A percentile compares a stretch with the other conserved stretches of the same genome.
Conservation (phyloP, 768 basidiomycete genomes). For the Suillus subalutaceus region DNA sequence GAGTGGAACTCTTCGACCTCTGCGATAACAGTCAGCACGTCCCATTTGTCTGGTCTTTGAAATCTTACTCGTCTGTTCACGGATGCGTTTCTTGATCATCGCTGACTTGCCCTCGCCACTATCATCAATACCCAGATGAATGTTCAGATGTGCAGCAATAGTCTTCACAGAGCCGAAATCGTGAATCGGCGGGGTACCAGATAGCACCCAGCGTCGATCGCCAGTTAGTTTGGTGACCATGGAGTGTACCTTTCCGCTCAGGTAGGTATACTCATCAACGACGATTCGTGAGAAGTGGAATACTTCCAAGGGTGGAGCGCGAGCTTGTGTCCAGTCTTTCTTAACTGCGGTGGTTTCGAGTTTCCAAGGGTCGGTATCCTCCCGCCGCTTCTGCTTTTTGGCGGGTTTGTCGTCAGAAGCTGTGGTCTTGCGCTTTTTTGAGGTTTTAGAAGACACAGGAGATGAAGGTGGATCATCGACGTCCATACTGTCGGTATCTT, state of each 20-base stretch:
- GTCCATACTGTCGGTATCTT: conserved; percentile 55
- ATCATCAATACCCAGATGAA: conserved; percentile 93
- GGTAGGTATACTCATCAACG: conserved; percentile 94
- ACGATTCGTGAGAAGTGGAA: conserved; percentile 91
- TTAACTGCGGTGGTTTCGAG: conserved; percentile 62
- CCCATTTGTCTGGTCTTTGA: conserved; percentile 4
- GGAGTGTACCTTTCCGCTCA: conserved; percentile 77
- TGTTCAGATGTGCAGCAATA: conserved; percentile 82
- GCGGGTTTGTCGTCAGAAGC: conserved; percentile 35
- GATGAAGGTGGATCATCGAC: conserved; percentile 50
- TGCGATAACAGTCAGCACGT: conserved; percentile 36
- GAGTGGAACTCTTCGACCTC: conserved; percentile 94
- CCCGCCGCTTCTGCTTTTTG: conserved; percentile 65
- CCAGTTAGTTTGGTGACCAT: conserved; percentile 78
- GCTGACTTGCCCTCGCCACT: conserved; percentile 78
- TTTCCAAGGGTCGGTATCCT: conserved; percentile 77
- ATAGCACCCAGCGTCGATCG: conserved; percentile 91
- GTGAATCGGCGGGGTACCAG: conserved; percentile 91
- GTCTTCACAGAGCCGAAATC: conserved; percentile 91
- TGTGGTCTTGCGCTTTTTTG: conserved; percentile 48
- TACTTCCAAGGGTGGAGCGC: conserved; percentile 85
- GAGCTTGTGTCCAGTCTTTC: conserved; percentile 78
- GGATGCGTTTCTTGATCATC: conserved; percentile 76
- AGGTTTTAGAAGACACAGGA: conserved; percentile 37
- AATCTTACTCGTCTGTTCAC: conserved; percentile 78